Evolutionary conservation across 2,329 filamentous ascomycete genomes (phyloP).

Genomic region (Chrysosporium queenslandicum): DNA sequence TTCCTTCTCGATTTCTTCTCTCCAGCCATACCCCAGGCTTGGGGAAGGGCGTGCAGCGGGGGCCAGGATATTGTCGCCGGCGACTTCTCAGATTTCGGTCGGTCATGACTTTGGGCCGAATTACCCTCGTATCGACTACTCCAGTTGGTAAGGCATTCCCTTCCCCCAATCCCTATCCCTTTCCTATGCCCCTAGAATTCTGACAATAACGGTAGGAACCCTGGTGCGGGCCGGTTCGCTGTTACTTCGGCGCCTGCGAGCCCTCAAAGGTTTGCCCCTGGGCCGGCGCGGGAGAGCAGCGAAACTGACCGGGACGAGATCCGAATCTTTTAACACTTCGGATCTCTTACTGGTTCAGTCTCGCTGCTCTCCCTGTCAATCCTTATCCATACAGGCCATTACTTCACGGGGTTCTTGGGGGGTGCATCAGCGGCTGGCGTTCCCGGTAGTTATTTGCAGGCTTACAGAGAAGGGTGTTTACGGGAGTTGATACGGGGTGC

Average conservation of each 20-base stretch:
- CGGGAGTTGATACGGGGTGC: no score
- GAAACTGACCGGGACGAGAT: background rate
- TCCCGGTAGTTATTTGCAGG: no score
- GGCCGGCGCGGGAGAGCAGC: background rate
- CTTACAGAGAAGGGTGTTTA: no score
- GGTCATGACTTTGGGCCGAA: background rate
- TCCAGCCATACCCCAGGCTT: conserved; percentile 11
- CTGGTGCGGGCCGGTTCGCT: background rate
- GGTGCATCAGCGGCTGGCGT: background rate
- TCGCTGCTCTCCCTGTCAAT: background rate
- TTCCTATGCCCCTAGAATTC: background rate
- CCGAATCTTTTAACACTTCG: background rate
- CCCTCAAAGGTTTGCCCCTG: background rate
- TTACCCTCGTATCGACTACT: background rate
- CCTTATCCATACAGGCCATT: no score
- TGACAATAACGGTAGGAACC: background rate
- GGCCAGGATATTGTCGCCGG: background rate
- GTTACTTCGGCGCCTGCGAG: background rate
- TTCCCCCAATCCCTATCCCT: background rate
- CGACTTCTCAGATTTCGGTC: background rate
- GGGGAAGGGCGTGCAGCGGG: background rate
- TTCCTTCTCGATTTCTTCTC: conserved; percentile 8
- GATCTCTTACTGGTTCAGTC: background rate
- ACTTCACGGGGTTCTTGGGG: background rate
- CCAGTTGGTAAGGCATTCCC: background rate